Evolutionary conservation across 306 rosid species (phyloP), one percentile per base, ranked within the genome.

Genomic region (Luffa acutangula): DNA sequence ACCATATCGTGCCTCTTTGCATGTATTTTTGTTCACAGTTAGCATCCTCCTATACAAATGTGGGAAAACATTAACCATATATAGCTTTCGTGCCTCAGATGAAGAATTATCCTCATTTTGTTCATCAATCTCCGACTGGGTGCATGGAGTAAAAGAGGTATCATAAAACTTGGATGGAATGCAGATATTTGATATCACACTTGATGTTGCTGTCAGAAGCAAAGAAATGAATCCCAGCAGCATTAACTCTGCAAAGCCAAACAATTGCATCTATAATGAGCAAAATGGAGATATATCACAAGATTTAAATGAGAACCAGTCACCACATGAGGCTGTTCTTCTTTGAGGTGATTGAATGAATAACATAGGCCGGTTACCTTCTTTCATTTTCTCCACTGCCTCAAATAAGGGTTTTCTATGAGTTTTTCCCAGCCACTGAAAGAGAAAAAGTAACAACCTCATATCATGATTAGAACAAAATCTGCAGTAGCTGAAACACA

Each of bases 371-470:
- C 69, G 2, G 9, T 39, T 85, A 95, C 98, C 99, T 91, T 95
- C 99, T 89, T 91, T 95, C 99, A 93, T 95, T 85, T 93, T 95
- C 93, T 95, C 99, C 87, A 95, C 83, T 70, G 99, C 98, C 57
- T 91, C 96, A 82, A 95, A 89, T 83, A 95, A 88, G 75, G 99
- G 99, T 77, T 93, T 95, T 81, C 99, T 84, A 85, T 91, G 86
- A 70, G 99, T 90, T 85, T 91, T 91, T 82, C 85, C 85, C 84
- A 95, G 77, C 99, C 99, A 93, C 99, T 95, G 85, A 81, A 87
- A 74, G 72, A 83, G 75, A 42, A 67, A 46, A 75, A 64, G 70
- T 80, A 67, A 43, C 59, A 48, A 65, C 37, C 75, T 59, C 54
- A 74, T 56, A 31, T 77, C 58, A 78, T 45, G 33, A 52, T 20